Evolutionary conservation across 306 rosid genomes (phyloP), one percentile per base, ranked within the genome.

Genomic region (Aeschynomene evenia): DNA sequence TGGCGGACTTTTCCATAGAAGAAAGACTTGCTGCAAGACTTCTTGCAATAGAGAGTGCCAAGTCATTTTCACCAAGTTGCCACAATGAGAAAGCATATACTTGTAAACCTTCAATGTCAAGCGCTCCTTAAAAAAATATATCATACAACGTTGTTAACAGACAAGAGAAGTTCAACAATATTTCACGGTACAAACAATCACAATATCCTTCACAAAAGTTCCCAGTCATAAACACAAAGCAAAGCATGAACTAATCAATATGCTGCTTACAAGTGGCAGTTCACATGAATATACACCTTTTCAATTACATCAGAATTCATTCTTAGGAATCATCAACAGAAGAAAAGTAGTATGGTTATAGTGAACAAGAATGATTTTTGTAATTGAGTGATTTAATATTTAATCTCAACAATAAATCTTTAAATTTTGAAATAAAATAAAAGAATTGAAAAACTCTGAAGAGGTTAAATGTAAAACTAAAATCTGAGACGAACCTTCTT

Each of bases 1-100:
- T 73, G 61, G 67, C 70, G 48, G 72, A 54, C 63, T 73, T 85
- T 60, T 84, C 86, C 91, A 90, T 71, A 43, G 83, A 71, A 77
- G 90, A 84, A 49, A 93, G 75, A 68, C 76, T 72, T 33, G 68
- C 81, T 43, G 84, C 83, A 45, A 93, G 85, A 77, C 66, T 81
- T 78, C 82, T 79, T 61, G 83, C 90, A 31, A 75, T 81, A 34
- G 86, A 76, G 68, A 88, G 91, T 56, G 94, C 94, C 79, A 60
- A 58, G 71, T 82, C 88, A 81, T 69, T 74, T 74, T 86, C 73
- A 64, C 91, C 97, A 66, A 80, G 83, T 86, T 82, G 85, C 97
- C 98, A 93, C 59, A 90, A 67, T 43, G 94, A 88, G 73, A 90
- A 66, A 67, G 89, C 93, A 78, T 90, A 90, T 52, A 93, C 79